These are phyloP conservation scores for Rhynchospora breviuscula DNA, from an alignment of 176 grass and related monocot genomes.

Conservation along the genomic window DNA sequence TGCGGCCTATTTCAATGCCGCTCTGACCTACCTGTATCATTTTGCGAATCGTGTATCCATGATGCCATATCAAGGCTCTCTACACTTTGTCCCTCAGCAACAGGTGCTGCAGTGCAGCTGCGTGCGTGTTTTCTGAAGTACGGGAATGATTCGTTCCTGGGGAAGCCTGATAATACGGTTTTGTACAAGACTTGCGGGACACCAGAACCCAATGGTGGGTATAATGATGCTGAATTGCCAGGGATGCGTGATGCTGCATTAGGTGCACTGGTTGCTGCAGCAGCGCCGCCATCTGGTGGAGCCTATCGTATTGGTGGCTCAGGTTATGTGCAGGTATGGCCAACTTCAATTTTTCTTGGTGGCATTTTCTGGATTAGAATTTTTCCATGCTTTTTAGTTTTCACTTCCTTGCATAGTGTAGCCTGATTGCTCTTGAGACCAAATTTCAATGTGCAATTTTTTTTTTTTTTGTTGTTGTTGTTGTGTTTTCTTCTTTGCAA, in stretches of 20 bases:
- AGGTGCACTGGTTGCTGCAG: constrained; percentile 43
- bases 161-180: constrained; percentile 58
- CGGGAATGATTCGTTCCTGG: constrained; percentile 78
- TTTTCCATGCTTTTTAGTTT: background rate
- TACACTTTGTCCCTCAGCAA: constrained; percentile 46
- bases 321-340: constrained; percentile 37
- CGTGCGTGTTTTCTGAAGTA: constrained; percentile 73
- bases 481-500: too few species aligned
- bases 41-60: constrained; percentile 57
- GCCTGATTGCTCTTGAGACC: background rate
- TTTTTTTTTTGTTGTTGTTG: too few species aligned
- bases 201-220: constrained; percentile 18
- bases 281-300: constrained; percentile 28
- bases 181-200: constrained; percentile 80
- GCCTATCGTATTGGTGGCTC: constrained; percentile 54
- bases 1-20: constrained; percentile 82
- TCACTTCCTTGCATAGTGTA: background rate
- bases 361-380: background rate
- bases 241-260: constrained; percentile 72
- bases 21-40: constrained; percentile 51
- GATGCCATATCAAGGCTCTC: constrained; percentile 59
- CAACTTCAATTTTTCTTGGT: background rate
- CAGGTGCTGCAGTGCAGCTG: constrained; percentile 71
- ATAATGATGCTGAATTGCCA: constrained; percentile 23
- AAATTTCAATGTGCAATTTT: background rate